A percentile compares a stretch with the other conserved stretches of the same genome.
Conservation (phyloP, 2,329 filamentous ascomycete genomes). For the Pyrenophora graminea region DNA sequence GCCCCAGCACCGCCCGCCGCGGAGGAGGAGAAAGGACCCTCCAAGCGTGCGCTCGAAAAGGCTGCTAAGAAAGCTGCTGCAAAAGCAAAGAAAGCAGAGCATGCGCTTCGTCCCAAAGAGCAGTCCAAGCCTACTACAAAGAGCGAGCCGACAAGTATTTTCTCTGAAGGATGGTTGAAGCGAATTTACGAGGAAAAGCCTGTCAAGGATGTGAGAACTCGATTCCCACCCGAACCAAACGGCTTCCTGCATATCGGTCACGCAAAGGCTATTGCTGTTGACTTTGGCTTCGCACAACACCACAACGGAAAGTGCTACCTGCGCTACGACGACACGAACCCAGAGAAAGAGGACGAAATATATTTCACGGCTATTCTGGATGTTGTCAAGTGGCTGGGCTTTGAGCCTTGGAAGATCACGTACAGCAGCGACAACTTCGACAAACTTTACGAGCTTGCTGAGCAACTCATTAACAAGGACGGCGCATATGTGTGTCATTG, state of each 20-base stretch:
- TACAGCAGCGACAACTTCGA: slow-evolving; percentile 92
- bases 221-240: slow-evolving; percentile 70
- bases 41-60: slow-evolving; percentile 56
- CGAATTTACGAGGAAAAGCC: slow-evolving; percentile 57
- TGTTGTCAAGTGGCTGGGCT: slow-evolving; percentile 84
- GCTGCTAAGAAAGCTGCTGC: slow-evolving; percentile 56
- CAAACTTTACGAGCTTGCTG: slow-evolving; percentile 82
- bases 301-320: slow-evolving; percentile 78
- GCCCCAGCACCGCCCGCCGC: slow-evolving; percentile 20
- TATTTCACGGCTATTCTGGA: slow-evolving; percentile 91
- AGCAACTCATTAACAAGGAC: slow-evolving; percentile 75
- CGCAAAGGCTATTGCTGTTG: slow-evolving; percentile 92
- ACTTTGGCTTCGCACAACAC: slow-evolving; percentile 89
- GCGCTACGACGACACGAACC: slow-evolving; percentile 94
- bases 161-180: slow-evolving; percentile 56
- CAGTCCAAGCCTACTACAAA: slow-evolving; percentile 38
- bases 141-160: slow-evolving; percentile 45
- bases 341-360: slow-evolving; percentile 85
- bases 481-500: slow-evolving; percentile 86
- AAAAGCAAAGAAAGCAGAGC: slow-evolving; percentile 49
- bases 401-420: slow-evolving; percentile 77
- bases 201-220: slow-evolving; percentile 51
- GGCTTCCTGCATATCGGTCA: slow-evolving; percentile 93
- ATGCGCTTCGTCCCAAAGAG: slow-evolving; percentile 48
- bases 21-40: slow-evolving; percentile 46